Conservation (phyloP, 208 protist species). For the Leishmania braziliensis region DNA sequence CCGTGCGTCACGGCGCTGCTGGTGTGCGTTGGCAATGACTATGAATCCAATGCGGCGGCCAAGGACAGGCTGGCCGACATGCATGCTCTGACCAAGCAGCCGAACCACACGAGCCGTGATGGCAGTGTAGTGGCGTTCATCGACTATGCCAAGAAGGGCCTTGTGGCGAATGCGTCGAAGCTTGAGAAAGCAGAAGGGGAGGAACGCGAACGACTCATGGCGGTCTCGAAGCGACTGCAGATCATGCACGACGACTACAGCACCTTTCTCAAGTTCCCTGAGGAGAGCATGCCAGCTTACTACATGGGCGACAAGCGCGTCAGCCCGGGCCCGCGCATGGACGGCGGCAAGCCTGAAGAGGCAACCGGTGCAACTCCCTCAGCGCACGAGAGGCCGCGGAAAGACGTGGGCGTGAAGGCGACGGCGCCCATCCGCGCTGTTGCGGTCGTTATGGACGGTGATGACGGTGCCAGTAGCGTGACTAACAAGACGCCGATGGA, state of each 20-base stretch:
- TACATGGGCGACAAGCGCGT: constrained; percentile 34
- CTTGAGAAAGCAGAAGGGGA: constrained; percentile 20
- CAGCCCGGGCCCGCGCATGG: constrained; percentile 21
- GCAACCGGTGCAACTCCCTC: neutral
- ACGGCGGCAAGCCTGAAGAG: constrained; percentile 16
- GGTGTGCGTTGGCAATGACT: constrained; percentile 38
- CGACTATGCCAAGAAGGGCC: constrained; percentile 42
- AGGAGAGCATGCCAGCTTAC: constrained; percentile 23
- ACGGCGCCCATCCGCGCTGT: constrained; percentile 23
- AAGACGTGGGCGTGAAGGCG: neutral
- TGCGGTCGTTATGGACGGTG: constrained; percentile 20
- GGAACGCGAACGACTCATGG: constrained; percentile 25
- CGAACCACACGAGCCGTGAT: constrained; percentile 45
- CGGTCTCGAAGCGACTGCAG: constrained; percentile 23
- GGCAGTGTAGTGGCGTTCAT: constrained; percentile 56
- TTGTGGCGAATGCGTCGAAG: constrained; percentile 29
- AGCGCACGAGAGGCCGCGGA: neutral
- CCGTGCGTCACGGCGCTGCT: constrained; percentile 47
- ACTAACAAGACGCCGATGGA: constrained; percentile 2
- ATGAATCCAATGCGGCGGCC: constrained; percentile 15
- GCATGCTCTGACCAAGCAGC: constrained; percentile 39
- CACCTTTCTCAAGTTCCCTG: constrained; percentile 18
- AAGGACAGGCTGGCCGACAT: constrained; percentile 32
- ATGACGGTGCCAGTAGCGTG: neutral
- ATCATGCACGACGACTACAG: constrained; percentile 43